Conservation (phyloP, 2,329 filamentous ascomycete species). For the Apiospora rasikravindrae region DNA sequence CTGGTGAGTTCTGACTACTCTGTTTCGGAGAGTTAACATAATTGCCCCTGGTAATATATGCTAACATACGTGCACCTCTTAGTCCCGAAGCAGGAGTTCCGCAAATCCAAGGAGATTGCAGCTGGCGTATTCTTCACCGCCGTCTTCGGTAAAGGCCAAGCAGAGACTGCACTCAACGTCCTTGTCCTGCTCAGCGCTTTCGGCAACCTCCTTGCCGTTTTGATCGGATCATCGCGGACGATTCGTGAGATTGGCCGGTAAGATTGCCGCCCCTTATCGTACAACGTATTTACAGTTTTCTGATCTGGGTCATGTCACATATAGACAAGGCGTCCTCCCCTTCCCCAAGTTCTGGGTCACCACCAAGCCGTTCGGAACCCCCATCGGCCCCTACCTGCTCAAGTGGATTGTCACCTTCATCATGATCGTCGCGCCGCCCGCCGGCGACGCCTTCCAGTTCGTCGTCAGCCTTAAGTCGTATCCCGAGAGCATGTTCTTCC, state of each 20-base stretch:
- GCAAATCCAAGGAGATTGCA: conserved; percentile 55
- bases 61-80: conserved; percentile 2
- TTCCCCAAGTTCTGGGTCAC: conserved; percentile 65
- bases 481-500: conserved; percentile 61
- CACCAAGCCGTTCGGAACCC: conserved; percentile 67
- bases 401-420: conserved; percentile 62
- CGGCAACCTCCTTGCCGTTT: conserved; percentile 60
- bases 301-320: neutral
- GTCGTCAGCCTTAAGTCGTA: conserved; percentile 65
- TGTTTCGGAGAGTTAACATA: too few relatives aligned
- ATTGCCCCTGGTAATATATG: too few relatives aligned
- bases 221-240: conserved; percentile 60
- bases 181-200: conserved; percentile 63
- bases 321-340: conserved; percentile 65
- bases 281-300: neutral
- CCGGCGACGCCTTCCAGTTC: conserved; percentile 69
- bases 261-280: conserved; percentile 3
- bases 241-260: conserved; percentile 64
- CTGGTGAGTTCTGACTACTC: conserved; percentile 38
- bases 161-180: conserved; percentile 59
- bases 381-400: conserved; percentile 61
- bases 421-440: conserved; percentile 65
- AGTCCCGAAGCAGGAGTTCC: conserved; percentile 58
- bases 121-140: conserved; percentile 63
- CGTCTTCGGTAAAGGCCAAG: conserved; percentile 57